Conservation (phyloP, 2,329 filamentous ascomycete species). For the Fusarium concolor region DNA sequence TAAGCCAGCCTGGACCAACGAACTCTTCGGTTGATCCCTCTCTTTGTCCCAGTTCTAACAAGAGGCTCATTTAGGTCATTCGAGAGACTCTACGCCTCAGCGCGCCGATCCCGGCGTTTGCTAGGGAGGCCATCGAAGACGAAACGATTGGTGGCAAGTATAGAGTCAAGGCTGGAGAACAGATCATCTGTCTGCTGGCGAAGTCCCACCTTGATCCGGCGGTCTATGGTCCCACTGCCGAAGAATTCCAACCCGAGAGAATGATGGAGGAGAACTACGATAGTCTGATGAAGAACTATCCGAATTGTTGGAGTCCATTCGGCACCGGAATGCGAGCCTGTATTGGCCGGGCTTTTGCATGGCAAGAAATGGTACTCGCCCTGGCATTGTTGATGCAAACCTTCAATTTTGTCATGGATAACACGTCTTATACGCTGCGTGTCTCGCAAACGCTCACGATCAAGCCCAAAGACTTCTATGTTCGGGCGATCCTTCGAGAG, state of each 20-base stretch:
- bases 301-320: slow-evolving; percentile 77
- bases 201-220: slow-evolving; percentile 70
- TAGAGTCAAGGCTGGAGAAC: slow-evolving; percentile 62
- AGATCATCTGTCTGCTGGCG: slow-evolving; percentile 61
- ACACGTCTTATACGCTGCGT: slow-evolving; percentile 65
- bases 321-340: slow-evolving; percentile 77
- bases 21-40: too few species aligned
- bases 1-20: too few species aligned
- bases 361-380: slow-evolving; percentile 75
- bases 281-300: slow-evolving; percentile 68
- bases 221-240: slow-evolving; percentile 73
- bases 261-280: slow-evolving; percentile 73
- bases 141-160: slow-evolving; percentile 71
- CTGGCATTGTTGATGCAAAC: slow-evolving; percentile 75
- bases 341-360: slow-evolving; percentile 78
- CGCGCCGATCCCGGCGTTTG: slow-evolving; percentile 70
- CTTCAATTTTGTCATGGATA: slow-evolving; percentile 72
- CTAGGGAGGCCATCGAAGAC: slow-evolving; percentile 64
- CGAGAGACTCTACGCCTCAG: slow-evolving; percentile 73
- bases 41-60: too few species aligned
- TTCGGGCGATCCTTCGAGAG: slow-evolving; percentile 67
- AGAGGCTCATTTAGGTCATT: slow-evolving; percentile 47
- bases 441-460: slow-evolving; percentile 68
- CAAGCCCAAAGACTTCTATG: slow-evolving; percentile 72
- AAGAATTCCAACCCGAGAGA: slow-evolving; percentile 75